These are phyloP conservation scores for Aegle marmelos DNA, from an alignment of 345 rosid species.

Conservation along the genomic window DNA sequence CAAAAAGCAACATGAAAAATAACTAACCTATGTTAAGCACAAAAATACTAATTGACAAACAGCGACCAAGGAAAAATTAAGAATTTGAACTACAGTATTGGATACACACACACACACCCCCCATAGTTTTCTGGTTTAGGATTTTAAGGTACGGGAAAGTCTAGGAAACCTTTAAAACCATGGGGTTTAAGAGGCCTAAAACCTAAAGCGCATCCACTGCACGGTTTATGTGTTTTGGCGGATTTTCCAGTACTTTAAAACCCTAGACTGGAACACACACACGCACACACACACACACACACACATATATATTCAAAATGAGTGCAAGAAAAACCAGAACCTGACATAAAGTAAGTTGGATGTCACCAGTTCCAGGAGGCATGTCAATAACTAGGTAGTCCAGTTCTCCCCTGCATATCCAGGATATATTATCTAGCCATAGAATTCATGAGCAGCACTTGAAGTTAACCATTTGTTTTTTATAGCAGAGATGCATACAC, in stretches of 20 bases:
- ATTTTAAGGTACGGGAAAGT: no score
- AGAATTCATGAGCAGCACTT: not conserved
- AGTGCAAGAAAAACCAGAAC: slow-evolving; percentile 29
- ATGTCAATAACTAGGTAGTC: slow-evolving; percentile 97
- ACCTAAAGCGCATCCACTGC: no score
- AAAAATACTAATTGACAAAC: not conserved
- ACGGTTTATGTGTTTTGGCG: no score
- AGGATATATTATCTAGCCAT: not conserved
- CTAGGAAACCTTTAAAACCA: no score
- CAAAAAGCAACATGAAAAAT: not conserved
- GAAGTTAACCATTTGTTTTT: not conserved
- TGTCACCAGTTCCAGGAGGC: slow-evolving; percentile 99
- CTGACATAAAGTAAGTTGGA: slow-evolving; percentile 96
- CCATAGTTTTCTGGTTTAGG: no score
- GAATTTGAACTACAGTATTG: not conserved
- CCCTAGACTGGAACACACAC: no score
- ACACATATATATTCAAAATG: not conserved
- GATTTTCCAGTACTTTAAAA: no score
- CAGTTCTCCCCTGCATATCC: slow-evolving; percentile 79
- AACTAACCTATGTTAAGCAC: not conserved
- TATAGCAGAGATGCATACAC: not conserved
- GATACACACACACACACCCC: not conserved
- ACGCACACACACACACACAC: no score
- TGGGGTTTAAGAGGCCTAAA: no score
- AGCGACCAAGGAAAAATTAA: not conserved